phyloP scores from a whole-genome alignment of 352 stramenopile species.

The Sclerospora graminicola region DNA sequence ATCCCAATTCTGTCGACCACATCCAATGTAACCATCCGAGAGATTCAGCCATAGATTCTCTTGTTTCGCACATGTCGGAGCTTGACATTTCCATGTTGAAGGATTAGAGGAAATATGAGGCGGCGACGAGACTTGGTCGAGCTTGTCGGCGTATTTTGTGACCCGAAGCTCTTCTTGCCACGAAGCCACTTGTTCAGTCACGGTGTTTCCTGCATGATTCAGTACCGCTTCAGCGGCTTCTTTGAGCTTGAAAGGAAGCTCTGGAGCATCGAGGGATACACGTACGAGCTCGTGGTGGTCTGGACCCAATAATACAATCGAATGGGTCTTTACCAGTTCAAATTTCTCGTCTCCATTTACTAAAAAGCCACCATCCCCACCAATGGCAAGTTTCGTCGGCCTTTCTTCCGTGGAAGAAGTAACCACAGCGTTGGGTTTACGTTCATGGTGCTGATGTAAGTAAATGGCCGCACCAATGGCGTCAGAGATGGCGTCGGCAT shows the following conservation, averaged over 20 bases:
- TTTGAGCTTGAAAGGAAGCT: constrained; percentile 37
- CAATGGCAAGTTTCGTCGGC: constrained; percentile 93
- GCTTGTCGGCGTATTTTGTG: constrained; percentile 67
- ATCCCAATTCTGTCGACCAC: constrained; percentile 91
- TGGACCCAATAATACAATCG: constrained; percentile 60
- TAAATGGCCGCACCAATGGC: constrained; percentile 38
- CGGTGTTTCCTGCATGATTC: constrained; percentile 63
- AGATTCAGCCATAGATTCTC: constrained; percentile 99
- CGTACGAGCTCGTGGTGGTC: constrained; percentile 27
- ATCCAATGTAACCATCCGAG: constrained; percentile 83
- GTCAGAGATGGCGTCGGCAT: constrained; percentile 8
- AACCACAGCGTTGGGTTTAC: constrained; percentile 15
- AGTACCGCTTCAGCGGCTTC: constrained; percentile 54
- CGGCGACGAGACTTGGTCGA: constrained; percentile 50
- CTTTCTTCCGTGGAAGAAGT: background rate
- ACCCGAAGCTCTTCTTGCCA: constrained; percentile 77
- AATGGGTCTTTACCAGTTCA: constrained; percentile 70
- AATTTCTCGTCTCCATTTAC: constrained; percentile 83
- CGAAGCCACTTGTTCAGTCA: constrained; percentile 65
- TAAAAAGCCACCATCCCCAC: constrained; percentile 91
- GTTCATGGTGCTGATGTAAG: constrained; percentile 60
- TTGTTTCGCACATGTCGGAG: constrained; percentile 89
- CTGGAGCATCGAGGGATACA: constrained; percentile 22
- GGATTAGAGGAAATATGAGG: constrained; percentile 66
- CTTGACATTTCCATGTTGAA: constrained; percentile 77